Percentiles rank a stretch among this genome's conserved stretches.
Conservation (phyloP, 1,284 basidiomycete species). For the Rhizopogon hawkerae region DNA sequence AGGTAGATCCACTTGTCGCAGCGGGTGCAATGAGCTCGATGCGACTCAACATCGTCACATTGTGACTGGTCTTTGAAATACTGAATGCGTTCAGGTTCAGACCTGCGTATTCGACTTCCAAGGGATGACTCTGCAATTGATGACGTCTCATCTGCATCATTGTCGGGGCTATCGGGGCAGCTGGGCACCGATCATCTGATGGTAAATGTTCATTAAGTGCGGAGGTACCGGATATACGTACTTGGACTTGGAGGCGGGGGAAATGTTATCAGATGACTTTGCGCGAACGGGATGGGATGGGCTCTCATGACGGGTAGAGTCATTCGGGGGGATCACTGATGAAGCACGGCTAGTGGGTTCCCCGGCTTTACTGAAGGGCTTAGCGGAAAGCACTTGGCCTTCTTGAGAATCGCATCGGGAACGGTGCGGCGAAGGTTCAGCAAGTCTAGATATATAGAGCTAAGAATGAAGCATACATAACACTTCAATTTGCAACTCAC, state of each 20-base stretch:
- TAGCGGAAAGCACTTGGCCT: slow-evolving; percentile 10
- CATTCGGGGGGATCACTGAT: background rate
- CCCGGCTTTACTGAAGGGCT: slow-evolving; percentile 8
- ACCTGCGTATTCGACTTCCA: slow-evolving; percentile 38
- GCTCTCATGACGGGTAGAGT: background rate
- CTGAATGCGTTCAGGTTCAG: slow-evolving; percentile 49
- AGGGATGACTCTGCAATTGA: slow-evolving; percentile 43
- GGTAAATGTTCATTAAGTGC: background rate
- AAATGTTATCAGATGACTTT: background rate
- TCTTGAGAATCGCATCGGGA: slow-evolving; percentile 25
- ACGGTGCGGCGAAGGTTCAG: slow-evolving; percentile 25
- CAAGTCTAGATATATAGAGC: slow-evolving; percentile 16
- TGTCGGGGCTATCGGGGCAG: slow-evolving; percentile 12
- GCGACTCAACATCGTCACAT: slow-evolving; percentile 45
- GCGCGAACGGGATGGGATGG: slow-evolving; percentile 1
- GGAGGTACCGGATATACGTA: background rate
- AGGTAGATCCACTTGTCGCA: slow-evolving; percentile 49
- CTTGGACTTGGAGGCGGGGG: background rate
- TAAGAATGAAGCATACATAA: slow-evolving; percentile 1
- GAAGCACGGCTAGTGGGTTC: slow-evolving; percentile 2
- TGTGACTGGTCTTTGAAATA: slow-evolving; percentile 52
- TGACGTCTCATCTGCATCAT: slow-evolving; percentile 32
- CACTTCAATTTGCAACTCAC: slow-evolving; percentile 24
- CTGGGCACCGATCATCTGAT: slow-evolving; percentile 13
- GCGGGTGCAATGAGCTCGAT: slow-evolving; percentile 44